Percentiles rank a stretch among this genome's conserved stretches.
These are phyloP conservation scores for Bathelium albidoporum DNA, from an alignment of 495 filamentous ascomycete genomes.

Conservation along the genomic window DNA sequence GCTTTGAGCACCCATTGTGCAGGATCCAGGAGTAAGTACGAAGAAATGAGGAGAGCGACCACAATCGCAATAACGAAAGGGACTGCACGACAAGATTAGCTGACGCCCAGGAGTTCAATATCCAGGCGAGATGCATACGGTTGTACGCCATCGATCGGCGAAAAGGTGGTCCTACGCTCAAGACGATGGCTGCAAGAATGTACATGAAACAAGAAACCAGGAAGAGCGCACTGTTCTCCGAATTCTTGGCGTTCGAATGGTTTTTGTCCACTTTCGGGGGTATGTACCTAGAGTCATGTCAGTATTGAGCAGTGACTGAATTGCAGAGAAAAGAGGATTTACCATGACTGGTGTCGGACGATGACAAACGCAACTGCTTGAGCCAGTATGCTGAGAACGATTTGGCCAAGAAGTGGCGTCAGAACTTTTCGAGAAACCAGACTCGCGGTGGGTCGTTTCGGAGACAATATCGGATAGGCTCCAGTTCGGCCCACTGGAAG, in stretches of 20 bases:
- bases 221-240: conserved; percentile 85
- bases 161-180: conserved; percentile 85
- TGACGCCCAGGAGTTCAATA: background rate
- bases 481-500: conserved; percentile 77
- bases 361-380: conserved; percentile 63
- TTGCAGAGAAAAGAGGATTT: conserved; percentile 17
- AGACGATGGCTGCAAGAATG: conserved; percentile 73
- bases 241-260: conserved; percentile 76
- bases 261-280: conserved; percentile 64
- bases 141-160: conserved; percentile 71
- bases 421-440: conserved; percentile 91
- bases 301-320: background rate
- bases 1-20: conserved; percentile 53
- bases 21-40: conserved; percentile 70
- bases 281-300: conserved; percentile 61
- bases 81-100: conserved; percentile 34
- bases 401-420: conserved; percentile 80
- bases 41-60: conserved; percentile 50
- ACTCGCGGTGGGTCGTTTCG: conserved; percentile 82
- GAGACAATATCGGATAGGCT: conserved; percentile 64
- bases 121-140: conserved; percentile 40
- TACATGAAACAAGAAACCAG: conserved; percentile 90
- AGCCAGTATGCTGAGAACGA: conserved; percentile 65
- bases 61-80: conserved; percentile 75
- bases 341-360: conserved; percentile 73